Conservation (phyloP, 495 filamentous ascomycete genomes). For the Aspergillus diversus region DNA sequence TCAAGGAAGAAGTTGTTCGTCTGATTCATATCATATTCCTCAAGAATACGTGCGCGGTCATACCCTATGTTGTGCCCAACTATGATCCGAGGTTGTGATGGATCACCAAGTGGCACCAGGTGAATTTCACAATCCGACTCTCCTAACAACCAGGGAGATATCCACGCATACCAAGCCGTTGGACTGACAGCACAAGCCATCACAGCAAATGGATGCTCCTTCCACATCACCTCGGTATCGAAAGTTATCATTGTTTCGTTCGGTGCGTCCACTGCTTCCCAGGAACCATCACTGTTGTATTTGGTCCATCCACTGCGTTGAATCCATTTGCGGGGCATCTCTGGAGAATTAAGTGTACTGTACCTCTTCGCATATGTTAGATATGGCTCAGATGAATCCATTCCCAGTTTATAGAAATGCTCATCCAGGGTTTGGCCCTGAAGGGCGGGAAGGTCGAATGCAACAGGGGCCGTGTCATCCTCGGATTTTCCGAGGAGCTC, state of each 20-base stretch:
- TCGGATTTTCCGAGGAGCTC: slow-evolving; percentile 88
- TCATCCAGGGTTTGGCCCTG: slow-evolving; percentile 86
- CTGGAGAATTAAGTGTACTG: slow-evolving; percentile 63
- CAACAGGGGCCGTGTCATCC: slow-evolving; percentile 72
- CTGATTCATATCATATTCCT: slow-evolving; percentile 87
- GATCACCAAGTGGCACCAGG: slow-evolving; percentile 82
- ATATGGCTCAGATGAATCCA: slow-evolving; percentile 89
- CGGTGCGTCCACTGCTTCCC: slow-evolving; percentile 73
- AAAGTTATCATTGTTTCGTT: slow-evolving; percentile 84
- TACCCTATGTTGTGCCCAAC: slow-evolving; percentile 97
- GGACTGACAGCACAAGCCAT: slow-evolving; percentile 94
- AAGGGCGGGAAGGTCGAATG: slow-evolving; percentile 80
- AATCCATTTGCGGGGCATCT: slow-evolving; percentile 81
- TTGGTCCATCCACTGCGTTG: slow-evolving; percentile 89
- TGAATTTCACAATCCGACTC: slow-evolving; percentile 78
- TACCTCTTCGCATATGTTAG: slow-evolving; percentile 74
- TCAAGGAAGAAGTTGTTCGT: slow-evolving; percentile 88
- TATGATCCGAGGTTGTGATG: slow-evolving; percentile 69
- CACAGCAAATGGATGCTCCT: slow-evolving; percentile 84
- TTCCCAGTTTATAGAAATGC: slow-evolving; percentile 90
- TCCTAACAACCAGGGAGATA: slow-evolving; percentile 92
- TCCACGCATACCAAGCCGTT: slow-evolving; percentile 93
- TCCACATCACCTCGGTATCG: slow-evolving; percentile 97
- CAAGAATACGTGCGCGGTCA: slow-evolving; percentile 82
- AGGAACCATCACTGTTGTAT: slow-evolving; percentile 74